Conservation (phyloP, 2,329 filamentous ascomycete genomes). For the Botryotinia convoluta region DNA sequence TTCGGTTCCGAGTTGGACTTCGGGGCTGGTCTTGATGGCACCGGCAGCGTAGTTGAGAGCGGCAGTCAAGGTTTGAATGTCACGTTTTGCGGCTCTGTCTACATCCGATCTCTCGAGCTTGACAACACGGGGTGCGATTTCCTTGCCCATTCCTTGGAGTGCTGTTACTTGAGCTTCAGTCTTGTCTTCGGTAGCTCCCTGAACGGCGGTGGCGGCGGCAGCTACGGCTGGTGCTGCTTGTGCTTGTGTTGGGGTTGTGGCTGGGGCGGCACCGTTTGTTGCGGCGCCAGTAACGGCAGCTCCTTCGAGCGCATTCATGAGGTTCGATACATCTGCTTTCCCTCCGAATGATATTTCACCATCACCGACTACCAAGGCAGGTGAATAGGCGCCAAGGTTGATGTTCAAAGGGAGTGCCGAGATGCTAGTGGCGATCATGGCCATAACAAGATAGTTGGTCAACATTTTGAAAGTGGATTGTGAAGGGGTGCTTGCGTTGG, state of each 20-base stretch:
- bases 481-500: neutral
- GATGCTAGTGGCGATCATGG: conserved; percentile 17
- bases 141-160: conserved; percentile 20
- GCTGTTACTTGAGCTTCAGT: conserved; percentile 21
- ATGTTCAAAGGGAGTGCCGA: conserved; percentile 20
- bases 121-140: conserved; percentile 20
- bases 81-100: conserved; percentile 41
- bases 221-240: conserved; percentile 13
- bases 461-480: conserved; percentile 10
- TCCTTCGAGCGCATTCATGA: conserved; percentile 17
- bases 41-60: conserved; percentile 48
- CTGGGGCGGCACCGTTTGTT: conserved; percentile 1
- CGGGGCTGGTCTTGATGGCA: conserved; percentile 46
- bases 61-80: conserved; percentile 48
- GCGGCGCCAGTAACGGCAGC: neutral
- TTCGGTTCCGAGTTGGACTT: conserved; percentile 49
- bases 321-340: conserved; percentile 19
- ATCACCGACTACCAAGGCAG: conserved; percentile 21
- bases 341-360: conserved; percentile 21
- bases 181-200: conserved; percentile 16
- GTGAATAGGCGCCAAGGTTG: conserved; percentile 19
- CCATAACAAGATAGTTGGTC: conserved; percentile 12
- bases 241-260: conserved; percentile 4
- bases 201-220: conserved; percentile 8
- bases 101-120: conserved; percentile 10